Evolutionary conservation across 352 stramenopile species (phyloP).

Genomic region (Globisporangium takayamanum): DNA sequence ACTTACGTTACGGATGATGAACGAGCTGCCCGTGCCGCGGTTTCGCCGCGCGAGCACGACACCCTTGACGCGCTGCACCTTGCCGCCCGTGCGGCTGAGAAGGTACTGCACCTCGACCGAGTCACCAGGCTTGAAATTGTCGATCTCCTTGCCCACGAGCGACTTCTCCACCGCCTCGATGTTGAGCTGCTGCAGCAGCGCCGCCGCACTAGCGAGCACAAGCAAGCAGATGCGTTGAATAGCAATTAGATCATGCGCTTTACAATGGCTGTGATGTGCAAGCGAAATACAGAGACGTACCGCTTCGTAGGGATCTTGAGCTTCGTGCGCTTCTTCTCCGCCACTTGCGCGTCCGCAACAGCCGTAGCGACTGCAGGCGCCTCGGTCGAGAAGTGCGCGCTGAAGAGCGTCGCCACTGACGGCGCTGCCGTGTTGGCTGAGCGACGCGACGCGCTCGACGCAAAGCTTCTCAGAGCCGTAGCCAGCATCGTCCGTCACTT

Average conservation of each 20-base stretch:
- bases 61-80: slow-evolving; percentile 73
- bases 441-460: slow-evolving; percentile 23
- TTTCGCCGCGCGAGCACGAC: slow-evolving; percentile 79
- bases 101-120: slow-evolving; percentile 80
- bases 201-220: slow-evolving; percentile 23
- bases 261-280: neutral
- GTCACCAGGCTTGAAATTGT: slow-evolving; percentile 68
- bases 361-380: slow-evolving; percentile 7
- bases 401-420: slow-evolving; percentile 21
- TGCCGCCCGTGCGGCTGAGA: slow-evolving; percentile 60
- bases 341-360: slow-evolving; percentile 14
- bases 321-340: slow-evolving; percentile 47
- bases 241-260: neutral
- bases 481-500: slow-evolving; percentile 36
- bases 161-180: slow-evolving; percentile 59
- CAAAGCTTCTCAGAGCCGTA: slow-evolving; percentile 47
- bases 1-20: slow-evolving; percentile 83
- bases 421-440: neutral
- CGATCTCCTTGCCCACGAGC: slow-evolving; percentile 55
- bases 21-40: slow-evolving; percentile 74
- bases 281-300: slow-evolving; percentile 13
- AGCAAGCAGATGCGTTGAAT: neutral
- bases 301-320: slow-evolving; percentile 79
- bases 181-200: slow-evolving; percentile 66
- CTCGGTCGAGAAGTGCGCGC: slow-evolving; percentile 36